A percentile compares a stretch with the other conserved stretches of the same genome.
Evolutionary conservation across 2,329 filamentous ascomycete species (phyloP).

Genomic region (Coniella lustricola): DNA sequence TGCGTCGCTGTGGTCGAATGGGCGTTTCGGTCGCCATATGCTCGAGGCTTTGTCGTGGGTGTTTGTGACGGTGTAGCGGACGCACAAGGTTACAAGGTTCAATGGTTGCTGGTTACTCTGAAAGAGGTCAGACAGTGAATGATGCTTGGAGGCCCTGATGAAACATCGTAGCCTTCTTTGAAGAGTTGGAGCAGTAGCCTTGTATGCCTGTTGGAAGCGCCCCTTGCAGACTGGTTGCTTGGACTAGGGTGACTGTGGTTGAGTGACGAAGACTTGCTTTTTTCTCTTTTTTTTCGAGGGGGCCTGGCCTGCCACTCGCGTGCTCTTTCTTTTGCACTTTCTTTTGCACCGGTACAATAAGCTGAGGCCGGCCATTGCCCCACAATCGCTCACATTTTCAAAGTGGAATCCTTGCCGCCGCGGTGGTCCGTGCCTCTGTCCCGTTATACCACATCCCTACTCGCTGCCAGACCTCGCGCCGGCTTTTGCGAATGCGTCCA

Average conservation of each 20-base stretch:
- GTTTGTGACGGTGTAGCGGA: not conserved
- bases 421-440: not conserved
- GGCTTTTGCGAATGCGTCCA: too few species aligned
- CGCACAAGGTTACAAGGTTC: not conserved
- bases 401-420: not conserved
- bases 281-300: not conserved
- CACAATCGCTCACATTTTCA: not conserved
- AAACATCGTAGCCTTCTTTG: slow-evolving; percentile 11
- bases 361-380: not conserved
- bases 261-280: too few species aligned
- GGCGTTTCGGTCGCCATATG: slow-evolving; percentile 15
- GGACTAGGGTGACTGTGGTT: not conserved
- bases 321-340: not conserved
- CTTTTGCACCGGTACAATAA: not conserved
- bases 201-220: not conserved
- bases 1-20: slow-evolving; percentile 9
- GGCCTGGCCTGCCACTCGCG: not conserved
- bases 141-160: slow-evolving; percentile 1
- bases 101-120: not conserved
- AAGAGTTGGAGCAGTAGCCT: not conserved
- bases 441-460: too few species aligned
- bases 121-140: not conserved
- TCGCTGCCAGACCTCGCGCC: too few species aligned
- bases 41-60: not conserved
- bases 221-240: not conserved